Conservation (phyloP, 768 basidiomycete species). For the Coprinellus micaceus region DNA sequence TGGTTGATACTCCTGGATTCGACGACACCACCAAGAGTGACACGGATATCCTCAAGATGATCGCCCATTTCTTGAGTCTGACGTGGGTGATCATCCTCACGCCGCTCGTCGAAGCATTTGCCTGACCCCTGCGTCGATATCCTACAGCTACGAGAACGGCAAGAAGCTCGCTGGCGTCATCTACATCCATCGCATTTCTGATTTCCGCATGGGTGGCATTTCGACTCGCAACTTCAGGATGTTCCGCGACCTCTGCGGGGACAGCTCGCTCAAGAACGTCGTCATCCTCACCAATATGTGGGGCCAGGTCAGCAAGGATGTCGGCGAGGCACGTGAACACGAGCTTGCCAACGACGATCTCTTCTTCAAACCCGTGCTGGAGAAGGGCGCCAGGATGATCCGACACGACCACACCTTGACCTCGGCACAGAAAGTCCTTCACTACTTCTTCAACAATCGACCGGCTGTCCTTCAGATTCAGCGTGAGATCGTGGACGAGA, state of each 20-base stretch:
- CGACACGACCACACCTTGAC: slow-evolving; percentile 35
- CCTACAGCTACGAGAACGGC: slow-evolving; percentile 27
- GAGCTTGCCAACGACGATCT: slow-evolving; percentile 32
- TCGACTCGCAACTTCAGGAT: slow-evolving; percentile 43
- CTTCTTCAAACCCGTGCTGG: slow-evolving; percentile 46
- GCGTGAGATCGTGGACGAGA: slow-evolving; percentile 49
- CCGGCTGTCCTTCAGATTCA: slow-evolving; percentile 51
- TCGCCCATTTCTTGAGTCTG: slow-evolving; percentile 37
- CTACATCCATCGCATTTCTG: slow-evolving; percentile 47
- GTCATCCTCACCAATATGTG: slow-evolving; percentile 49
- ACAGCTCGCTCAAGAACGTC: slow-evolving; percentile 41
- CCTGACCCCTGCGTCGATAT: not conserved
- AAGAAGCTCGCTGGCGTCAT: slow-evolving; percentile 49
- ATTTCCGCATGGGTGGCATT: slow-evolving; percentile 40
- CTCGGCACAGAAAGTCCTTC: slow-evolving; percentile 41
- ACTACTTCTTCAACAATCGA: slow-evolving; percentile 35
- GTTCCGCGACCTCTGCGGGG: slow-evolving; percentile 49
- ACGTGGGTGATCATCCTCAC: slow-evolving; percentile 21
- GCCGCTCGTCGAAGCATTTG: not conserved
- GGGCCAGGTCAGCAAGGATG: slow-evolving; percentile 30
- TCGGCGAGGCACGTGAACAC: slow-evolving; percentile 36
- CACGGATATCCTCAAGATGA: slow-evolving; percentile 46
- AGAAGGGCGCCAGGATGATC: slow-evolving; percentile 41
- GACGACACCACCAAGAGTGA: slow-evolving; percentile 51
- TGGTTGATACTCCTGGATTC: slow-evolving; percentile 63